phyloP scores from a whole-genome alignment of 2,329 filamentous ascomycete species.

The Curvularia lunata region DNA sequence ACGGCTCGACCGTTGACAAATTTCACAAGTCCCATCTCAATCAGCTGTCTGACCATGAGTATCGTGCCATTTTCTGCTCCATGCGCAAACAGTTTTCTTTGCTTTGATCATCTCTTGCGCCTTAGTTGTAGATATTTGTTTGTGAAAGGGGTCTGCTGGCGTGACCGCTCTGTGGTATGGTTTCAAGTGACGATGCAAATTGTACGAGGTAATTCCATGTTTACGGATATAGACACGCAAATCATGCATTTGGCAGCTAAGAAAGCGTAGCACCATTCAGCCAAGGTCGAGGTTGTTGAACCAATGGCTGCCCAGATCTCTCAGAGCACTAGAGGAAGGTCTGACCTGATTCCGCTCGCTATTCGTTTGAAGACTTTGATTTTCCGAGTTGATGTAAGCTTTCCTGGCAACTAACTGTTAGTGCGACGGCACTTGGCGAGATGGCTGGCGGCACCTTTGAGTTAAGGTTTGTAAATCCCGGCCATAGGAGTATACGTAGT shows the following conservation, averaged over 20 bases:
- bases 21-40: conserved; percentile 1
- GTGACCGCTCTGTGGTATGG: not conserved
- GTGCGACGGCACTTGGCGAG: conserved; percentile 5
- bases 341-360: not conserved
- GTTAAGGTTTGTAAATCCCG: not conserved
- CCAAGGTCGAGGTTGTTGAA: not conserved
- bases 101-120: not conserved
- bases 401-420: not conserved
- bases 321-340: not conserved
- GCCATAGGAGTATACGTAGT: not conserved
- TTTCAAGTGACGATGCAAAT: not conserved
- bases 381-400: conserved; percentile 1
- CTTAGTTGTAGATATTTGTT: not conserved
- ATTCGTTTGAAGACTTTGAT: not conserved
- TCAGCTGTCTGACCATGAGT: not conserved
- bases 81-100: not conserved
- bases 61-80: not conserved
- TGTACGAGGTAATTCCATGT: not conserved
- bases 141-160: not conserved
- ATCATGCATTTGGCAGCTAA: not conserved
- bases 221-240: not conserved
- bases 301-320: not conserved
- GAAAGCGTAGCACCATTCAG: not conserved
- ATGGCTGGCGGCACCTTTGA: not conserved
- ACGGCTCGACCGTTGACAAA: conserved; percentile 5